Base-by-base conservation (phyloP, 2,329 filamentous ascomycete species). In the Penicillium hesseltinei region DNA sequence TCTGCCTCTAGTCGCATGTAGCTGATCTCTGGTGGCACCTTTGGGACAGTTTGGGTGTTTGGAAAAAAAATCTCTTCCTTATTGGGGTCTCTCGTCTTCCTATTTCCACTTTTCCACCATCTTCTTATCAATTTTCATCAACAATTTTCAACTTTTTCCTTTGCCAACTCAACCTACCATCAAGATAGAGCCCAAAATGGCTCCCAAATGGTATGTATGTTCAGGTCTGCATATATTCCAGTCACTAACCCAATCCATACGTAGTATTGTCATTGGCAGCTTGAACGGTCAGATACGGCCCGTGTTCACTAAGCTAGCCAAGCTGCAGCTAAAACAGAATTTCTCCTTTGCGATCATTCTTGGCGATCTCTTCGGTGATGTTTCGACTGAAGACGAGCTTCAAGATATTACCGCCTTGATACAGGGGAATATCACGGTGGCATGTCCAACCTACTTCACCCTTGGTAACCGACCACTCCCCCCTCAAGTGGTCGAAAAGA, bases 391-490 rank as follows among this genome's bases (percentile, higher is more conserved):
- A 33, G 70, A 70, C 1, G 81, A 86, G 45, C 82, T 89, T 51
- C 80, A 86, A 40, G 80, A 84, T 13, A 75, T 94, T 5, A 77
- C 80, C 11, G 81, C 84, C 10, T 82, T 99, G 4, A 75, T 97
- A 0, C 76, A 84, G 27, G 91, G 91, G n/a, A 80, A 83, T 11
- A 87, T 96, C 51, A 71, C 80, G 23, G 80, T 97, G 5, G 88
- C 92, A 3, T 78, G 97, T 0, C 88, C 92, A 1, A 95, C 89
- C 9, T 99, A 99, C 77, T 99, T 97, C 72, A 91, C 90, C 3
- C 81, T 96, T 59, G 92, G 90, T 64, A 86, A 80, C 38, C 81
- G 81, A 46, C 77, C 87, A n/a, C 80, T 99, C 6, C 94, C 94
- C 0, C 74, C 80, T 3, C 77, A 80, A 31, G 84, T 97, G 23